These are phyloP conservation scores for Ceratocystis harringtonii DNA, from an alignment of 2,329 filamentous ascomycete species.

Conservation along the genomic window DNA sequence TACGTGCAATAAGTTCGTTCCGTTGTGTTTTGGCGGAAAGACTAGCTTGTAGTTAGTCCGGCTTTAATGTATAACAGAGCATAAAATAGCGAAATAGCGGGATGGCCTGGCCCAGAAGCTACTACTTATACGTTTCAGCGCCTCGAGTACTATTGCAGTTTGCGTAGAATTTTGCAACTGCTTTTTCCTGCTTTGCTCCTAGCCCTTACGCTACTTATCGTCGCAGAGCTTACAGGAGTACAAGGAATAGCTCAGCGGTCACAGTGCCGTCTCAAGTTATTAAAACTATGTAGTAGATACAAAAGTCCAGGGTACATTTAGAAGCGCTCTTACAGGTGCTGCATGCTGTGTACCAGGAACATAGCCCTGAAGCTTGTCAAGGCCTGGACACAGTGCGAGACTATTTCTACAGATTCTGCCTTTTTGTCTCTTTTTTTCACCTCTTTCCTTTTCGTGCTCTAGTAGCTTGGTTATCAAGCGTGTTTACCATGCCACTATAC, in stretches of 20 bases:
- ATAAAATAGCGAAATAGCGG: no score
- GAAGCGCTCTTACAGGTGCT: neutral
- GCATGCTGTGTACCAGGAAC: neutral
- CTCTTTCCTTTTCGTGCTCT: neutral
- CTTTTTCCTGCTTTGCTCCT: neutral
- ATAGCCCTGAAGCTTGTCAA: neutral
- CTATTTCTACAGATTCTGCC: neutral
- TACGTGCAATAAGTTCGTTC: no score
- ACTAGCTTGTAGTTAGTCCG: no score
- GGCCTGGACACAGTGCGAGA: neutral
- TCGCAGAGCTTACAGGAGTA: neutral
- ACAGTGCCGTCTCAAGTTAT: constrained; percentile 2
- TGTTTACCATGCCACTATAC: neutral
- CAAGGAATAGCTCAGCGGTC: neutral
- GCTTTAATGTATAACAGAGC: no score
- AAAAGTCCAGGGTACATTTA: neutral
- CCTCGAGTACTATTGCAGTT: no score
- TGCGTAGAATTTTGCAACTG: no score
- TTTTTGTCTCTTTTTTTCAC: neutral
- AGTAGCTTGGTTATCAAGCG: neutral
- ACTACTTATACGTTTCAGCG: no score
- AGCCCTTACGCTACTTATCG: neutral
- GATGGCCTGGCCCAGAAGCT: no score
- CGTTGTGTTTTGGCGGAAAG: no score
- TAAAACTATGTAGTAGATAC: neutral